A percentile compares a stretch with the other conserved stretches of the same genome.
phyloP scores from a whole-genome alignment of 2,329 filamentous ascomycete genomes.

The Penicillium aurantiogriseum region DNA sequence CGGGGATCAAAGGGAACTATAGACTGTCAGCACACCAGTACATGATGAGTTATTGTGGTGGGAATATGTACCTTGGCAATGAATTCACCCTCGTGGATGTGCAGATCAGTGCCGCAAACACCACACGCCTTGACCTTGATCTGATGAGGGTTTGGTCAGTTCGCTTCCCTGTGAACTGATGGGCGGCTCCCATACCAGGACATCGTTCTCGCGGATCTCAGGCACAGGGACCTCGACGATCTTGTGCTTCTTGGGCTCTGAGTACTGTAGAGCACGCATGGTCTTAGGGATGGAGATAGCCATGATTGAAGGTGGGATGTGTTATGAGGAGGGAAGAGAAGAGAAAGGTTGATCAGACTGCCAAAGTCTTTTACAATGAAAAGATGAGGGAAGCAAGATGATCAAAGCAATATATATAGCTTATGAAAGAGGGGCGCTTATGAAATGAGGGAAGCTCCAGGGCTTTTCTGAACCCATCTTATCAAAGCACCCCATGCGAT shows the following conservation, averaged over 20 bases:
- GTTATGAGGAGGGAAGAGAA: not conserved
- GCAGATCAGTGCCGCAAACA: slow-evolving; percentile 58
- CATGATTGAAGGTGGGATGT: slow-evolving; percentile 1
- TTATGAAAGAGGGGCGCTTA: not conserved
- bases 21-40: slow-evolving; percentile 1
- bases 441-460: not conserved
- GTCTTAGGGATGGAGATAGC: slow-evolving; percentile 12
- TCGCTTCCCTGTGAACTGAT: not conserved
- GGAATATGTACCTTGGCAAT: slow-evolving; percentile 47
- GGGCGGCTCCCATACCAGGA: slow-evolving; percentile 10
- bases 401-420: not conserved
- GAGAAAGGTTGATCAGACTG: not conserved
- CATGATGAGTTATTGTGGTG: not conserved
- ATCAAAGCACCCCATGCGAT: not conserved
- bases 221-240: slow-evolving; percentile 17
- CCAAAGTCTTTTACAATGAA: not conserved
- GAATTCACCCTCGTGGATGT: slow-evolving; percentile 65
- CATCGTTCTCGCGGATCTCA: slow-evolving; percentile 17
- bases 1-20: slow-evolving; percentile 64
- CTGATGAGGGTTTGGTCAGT: slow-evolving; percentile 4
- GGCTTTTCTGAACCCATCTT: not conserved
- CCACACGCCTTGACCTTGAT: slow-evolving; percentile 64
- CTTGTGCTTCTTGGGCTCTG: slow-evolving; percentile 12
- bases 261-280: slow-evolving; percentile 18
- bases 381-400: not conserved